Evolutionary conservation across 2,329 filamentous ascomycete genomes (phyloP), one percentile per base, ranked within the genome.

Genomic region (Orbilia javanica): DNA sequence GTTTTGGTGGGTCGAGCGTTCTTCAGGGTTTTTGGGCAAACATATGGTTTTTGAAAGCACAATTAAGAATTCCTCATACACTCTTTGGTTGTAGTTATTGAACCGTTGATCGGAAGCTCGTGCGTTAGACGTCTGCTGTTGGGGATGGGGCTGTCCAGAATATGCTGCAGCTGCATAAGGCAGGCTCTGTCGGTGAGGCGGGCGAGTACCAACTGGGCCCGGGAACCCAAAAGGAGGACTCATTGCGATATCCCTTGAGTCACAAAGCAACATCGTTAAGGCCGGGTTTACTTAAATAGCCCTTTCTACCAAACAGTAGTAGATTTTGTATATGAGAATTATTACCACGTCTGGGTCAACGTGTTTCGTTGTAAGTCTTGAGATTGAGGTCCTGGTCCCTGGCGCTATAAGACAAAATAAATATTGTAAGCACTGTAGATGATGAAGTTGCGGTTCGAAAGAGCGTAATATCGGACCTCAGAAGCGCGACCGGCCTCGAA

Each of bases 231-330:
- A 71, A 48, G 73, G 66, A 71, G 73, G 73, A 65, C 73, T 71
- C 73, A 66, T 77, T 71, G 66, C 73, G 73, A 68, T 69, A 71
- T 77, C 73, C 73, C 73, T 77, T 77, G 73, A 77, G 60, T 77
- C 73, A 77, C 73, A 77, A 60, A 77, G 73, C 48, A 77, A 77
- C 73, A 77, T 77, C 66, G 73, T 77, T 77, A 77, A 77, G 73
- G 73, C 73, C 66, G 48, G 25, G 73, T 77, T 77, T 71, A 74
- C 34, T 60, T 53, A 69, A 65, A 31, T 66, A 48, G 22, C 48
- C 65, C 66, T 67, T 63, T 62, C 55, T 62, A 68, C 64, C 50
- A 60, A 77, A 70, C 42, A 75, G 71, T 65, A 66, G 53, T 70
- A 76, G 68, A 63, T 53, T 62, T 62, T 70, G 34, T 75, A 63